Percentiles rank a stretch among this genome's conserved stretches.
These are phyloP conservation scores for Globisporangium mamillatum DNA, from an alignment of 352 stramenopile species.

Conservation along the genomic window DNA sequence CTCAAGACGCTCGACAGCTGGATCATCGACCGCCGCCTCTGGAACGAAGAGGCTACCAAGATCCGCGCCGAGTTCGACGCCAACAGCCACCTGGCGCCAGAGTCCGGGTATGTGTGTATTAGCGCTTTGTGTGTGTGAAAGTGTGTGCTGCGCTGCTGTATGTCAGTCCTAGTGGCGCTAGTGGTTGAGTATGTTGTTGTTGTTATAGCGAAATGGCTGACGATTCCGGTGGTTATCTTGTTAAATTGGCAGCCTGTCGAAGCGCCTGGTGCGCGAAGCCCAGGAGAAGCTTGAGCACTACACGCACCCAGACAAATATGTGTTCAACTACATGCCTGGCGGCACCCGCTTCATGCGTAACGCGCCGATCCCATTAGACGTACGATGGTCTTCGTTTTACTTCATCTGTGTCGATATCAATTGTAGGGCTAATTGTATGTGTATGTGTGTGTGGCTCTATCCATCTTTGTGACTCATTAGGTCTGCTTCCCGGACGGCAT, in stretches of 20 bases:
- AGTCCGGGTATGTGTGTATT: constrained; percentile 43
- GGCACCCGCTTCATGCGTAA: constrained; percentile 99
- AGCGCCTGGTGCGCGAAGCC: constrained; percentile 87
- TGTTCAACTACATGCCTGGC: constrained; percentile 97
- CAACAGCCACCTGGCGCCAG: constrained; percentile 50
- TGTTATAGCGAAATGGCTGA: neutral
- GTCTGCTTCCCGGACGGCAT: constrained; percentile 89
- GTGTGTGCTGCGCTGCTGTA: neutral
- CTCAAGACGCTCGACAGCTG: constrained; percentile 94
- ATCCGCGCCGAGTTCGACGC: constrained; percentile 93
- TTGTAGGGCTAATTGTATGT: neutral
- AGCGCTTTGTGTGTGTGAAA: neutral
- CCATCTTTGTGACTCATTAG: constrained; percentile 12
- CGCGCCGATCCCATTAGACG: constrained; percentile 93
- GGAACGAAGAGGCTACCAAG: constrained; percentile 92
- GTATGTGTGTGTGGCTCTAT: neutral
- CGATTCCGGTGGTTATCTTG: constrained; percentile 34
- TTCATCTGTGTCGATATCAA: neutral
- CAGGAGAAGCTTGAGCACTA: constrained; percentile 92
- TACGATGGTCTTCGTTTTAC: constrained; percentile 27
- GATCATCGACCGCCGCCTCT: constrained; percentile 95
- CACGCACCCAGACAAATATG: constrained; percentile 97
- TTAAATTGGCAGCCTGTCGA: constrained; percentile 42
- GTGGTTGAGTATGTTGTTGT: neutral
- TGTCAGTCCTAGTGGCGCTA: neutral